Evolutionary conservation across 805 yeast species (phyloP).

Genomic region (Metschnikowia drakensbergensis): DNA sequence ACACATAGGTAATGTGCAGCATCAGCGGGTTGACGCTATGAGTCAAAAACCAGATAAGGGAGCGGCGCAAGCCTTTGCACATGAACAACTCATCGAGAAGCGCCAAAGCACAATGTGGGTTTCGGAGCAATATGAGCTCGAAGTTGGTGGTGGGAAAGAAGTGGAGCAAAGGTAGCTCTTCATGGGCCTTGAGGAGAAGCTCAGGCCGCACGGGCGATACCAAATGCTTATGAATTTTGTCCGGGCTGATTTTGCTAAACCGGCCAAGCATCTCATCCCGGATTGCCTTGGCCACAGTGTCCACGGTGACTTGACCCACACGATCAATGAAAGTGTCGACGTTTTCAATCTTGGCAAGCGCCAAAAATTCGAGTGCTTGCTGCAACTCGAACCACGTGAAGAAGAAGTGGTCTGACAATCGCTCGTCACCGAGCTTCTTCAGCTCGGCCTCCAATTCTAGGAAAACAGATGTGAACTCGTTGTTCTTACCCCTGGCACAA

Average conservation of each 20-base stretch:
- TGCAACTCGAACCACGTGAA: slow-evolving; percentile 23
- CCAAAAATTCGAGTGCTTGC: slow-evolving; percentile 24
- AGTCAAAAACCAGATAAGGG: slow-evolving; percentile 64
- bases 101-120: slow-evolving; percentile 50
- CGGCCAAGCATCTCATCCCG: slow-evolving; percentile 17
- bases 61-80: slow-evolving; percentile 61
- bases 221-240: slow-evolving; percentile 47
- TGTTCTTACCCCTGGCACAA: slow-evolving; percentile 58
- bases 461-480: slow-evolving; percentile 22
- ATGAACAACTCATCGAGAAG: slow-evolving; percentile 68
- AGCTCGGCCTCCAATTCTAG: slow-evolving; percentile 16
- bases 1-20: slow-evolving; percentile 57
- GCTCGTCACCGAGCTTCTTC: slow-evolving; percentile 14
- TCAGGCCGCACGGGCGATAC: slow-evolving; percentile 31
- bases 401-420: slow-evolving; percentile 27
- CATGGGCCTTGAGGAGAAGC: slow-evolving; percentile 22
- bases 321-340: slow-evolving; percentile 20
- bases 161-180: slow-evolving; percentile 29
- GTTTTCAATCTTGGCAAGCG: slow-evolving; percentile 24
- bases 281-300: slow-evolving; percentile 50
- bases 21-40: slow-evolving; percentile 53
- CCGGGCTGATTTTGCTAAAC: slow-evolving; percentile 41
- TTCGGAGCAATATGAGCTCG: slow-evolving; percentile 48
- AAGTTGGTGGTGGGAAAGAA: slow-evolving; percentile 39
- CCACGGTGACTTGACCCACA: slow-evolving; percentile 39